Evolutionary conservation across 2,329 filamentous ascomycete species (phyloP).

Genomic region (Penicillium sp.): DNA sequence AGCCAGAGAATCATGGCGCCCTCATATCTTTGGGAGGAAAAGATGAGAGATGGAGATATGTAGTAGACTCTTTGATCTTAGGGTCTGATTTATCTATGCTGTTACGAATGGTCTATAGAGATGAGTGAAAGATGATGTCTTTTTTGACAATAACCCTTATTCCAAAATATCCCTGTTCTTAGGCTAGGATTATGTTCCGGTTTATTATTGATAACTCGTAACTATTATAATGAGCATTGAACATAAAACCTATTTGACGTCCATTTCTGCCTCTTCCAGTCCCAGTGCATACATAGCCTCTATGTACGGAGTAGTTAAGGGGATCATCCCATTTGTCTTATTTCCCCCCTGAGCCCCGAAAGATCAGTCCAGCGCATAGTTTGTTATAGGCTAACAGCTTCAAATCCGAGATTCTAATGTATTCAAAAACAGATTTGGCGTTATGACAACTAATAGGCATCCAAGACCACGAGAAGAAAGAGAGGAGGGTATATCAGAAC

Average conservation of each 20-base stretch:
- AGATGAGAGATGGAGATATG: slow-evolving; percentile 19
- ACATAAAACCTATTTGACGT: neutral
- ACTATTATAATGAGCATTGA: neutral
- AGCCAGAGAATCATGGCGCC: slow-evolving; percentile 14
- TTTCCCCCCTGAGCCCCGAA: neutral
- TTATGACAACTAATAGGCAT: neutral
- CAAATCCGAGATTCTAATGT: neutral
- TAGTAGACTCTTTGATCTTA: slow-evolving; percentile 26
- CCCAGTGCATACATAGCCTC: neutral
- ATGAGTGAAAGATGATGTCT: slow-evolving; percentile 37
- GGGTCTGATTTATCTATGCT: slow-evolving; percentile 37
- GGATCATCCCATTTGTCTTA: neutral
- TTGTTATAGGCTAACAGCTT: neutral
- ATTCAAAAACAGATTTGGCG: neutral
- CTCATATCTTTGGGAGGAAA: slow-evolving; percentile 9
- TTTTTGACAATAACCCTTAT: slow-evolving; percentile 13
- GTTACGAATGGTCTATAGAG: slow-evolving; percentile 45
- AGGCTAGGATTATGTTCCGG: neutral
- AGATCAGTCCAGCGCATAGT: no score
- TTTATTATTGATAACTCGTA: neutral
- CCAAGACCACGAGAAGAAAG: neutral
- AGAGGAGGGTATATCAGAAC: neutral
- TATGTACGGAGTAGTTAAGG: no score
- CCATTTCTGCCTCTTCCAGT: neutral
- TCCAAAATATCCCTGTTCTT: neutral